Percentiles rank a stretch among this genome's conserved stretches.
Conservation (phyloP, 2,329 filamentous ascomycete species). For the Pseudogymnoascus sp. region DNA sequence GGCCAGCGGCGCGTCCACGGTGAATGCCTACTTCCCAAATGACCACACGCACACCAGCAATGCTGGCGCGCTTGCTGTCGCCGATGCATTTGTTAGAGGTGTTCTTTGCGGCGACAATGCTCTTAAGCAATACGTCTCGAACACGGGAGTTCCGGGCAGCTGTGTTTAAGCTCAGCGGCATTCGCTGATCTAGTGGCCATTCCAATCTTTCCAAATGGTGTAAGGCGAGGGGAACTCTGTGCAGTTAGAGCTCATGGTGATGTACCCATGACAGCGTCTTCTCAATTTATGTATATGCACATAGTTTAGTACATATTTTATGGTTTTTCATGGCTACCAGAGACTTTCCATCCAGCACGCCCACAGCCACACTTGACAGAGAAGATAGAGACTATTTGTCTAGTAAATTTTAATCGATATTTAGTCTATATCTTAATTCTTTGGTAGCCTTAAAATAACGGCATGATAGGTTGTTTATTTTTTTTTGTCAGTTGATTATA, state of each 20-base stretch:
- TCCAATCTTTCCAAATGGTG: no score
- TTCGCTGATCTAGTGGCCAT: neutral
- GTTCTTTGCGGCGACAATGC: slow-evolving; percentile 31
- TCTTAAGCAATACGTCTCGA: neutral
- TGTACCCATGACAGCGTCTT: neutral
- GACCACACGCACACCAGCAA: slow-evolving; percentile 55
- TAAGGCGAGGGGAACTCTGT: neutral
- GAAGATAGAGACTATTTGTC: neutral
- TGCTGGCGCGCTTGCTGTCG: slow-evolving; percentile 44
- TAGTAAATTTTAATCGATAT: neutral
- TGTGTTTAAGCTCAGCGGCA: neutral
- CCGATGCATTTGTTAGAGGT: slow-evolving; percentile 42
- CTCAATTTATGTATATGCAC: neutral
- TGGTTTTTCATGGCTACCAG: neutral
- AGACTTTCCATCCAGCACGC: neutral
- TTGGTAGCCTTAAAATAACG: neutral
- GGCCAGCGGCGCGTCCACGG: slow-evolving; percentile 36
- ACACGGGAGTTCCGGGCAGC: neutral
- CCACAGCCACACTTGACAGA: neutral
- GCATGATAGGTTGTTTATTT: neutral
- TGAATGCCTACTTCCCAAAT: slow-evolving; percentile 44
- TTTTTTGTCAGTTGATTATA: neutral
- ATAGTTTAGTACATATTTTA: neutral
- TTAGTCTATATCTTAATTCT: neutral
- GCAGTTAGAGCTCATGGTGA: neutral